Evolutionary conservation across 2,329 filamentous ascomycete species (phyloP).

Genomic region (Talaromyces atroroseus): DNA sequence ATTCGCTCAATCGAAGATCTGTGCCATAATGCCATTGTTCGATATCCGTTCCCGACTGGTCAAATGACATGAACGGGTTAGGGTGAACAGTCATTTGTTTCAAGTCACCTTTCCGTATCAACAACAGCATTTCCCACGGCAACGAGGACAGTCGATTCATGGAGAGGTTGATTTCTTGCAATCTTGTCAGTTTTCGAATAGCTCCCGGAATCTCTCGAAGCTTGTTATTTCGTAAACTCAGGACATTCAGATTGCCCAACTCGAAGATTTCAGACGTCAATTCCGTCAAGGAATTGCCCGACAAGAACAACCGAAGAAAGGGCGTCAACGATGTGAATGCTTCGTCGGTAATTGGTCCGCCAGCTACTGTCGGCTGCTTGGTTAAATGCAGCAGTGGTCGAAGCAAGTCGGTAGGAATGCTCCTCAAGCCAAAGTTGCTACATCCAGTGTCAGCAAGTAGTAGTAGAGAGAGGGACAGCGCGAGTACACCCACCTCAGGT

Average conservation of each 20-base stretch:
- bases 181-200: constrained; percentile 36
- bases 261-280: constrained; percentile 40
- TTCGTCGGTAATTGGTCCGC: constrained; percentile 32
- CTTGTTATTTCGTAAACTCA: constrained; percentile 44
- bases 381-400: constrained; percentile 36
- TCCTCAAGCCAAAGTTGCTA: constrained; percentile 28
- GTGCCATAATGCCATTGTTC: constrained; percentile 26
- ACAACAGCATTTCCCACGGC: constrained; percentile 41
- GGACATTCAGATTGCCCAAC: constrained; percentile 35
- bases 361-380: constrained; percentile 31
- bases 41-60: constrained; percentile 23
- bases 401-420: constrained; percentile 30
- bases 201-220: constrained; percentile 36
- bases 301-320: constrained; percentile 39
- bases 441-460: neutral
- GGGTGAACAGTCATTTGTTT: constrained; percentile 35
- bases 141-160: constrained; percentile 39
- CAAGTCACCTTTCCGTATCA: constrained; percentile 34
- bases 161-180: constrained; percentile 43
- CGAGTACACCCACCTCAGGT: constrained; percentile 34
- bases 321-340: constrained; percentile 36
- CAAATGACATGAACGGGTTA: constrained; percentile 34
- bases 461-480: neutral
- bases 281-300: constrained; percentile 35
- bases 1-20: constrained; percentile 17